Evolutionary conservation across 257 asterid genomes (phyloP), one percentile per base, ranked within the genome.

Genomic region (Plantago ovata): DNA sequence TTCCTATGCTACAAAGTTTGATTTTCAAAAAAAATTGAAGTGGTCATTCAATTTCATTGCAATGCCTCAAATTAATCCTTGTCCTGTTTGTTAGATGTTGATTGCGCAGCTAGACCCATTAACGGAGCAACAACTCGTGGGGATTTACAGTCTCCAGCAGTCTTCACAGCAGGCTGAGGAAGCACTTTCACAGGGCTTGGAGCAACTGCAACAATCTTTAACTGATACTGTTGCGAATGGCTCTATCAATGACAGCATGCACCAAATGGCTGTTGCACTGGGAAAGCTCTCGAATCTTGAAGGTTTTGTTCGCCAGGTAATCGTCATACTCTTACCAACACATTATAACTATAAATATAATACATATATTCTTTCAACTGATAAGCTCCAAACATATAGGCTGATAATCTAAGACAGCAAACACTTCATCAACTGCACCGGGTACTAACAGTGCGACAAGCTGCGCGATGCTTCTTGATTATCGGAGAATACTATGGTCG

Each of bases 161-260:
- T 82, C 97, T 0, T 77, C 95, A 0, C 95, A 85, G 70, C 97
- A 84, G 59, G 95, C 95, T 2, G 98, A 92, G 77, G 98, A 88
- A 67, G 98, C 95, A 3, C 89, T 92, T n/a, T 63, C 97, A 0
- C 95, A 85, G 58, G 98, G 95, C n/a, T 53, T 85, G 13, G 97
- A 92, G 16, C 98, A 92, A 52, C 63, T 92, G 9, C 94, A 88
- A 18, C 97, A 85, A 44, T 92, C 98, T 53, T 71, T 92, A 45
- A 67, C 84, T 4, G 90, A 79, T 12, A 86, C 86, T 15, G 64
- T 92, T 6, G 83, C 97, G 52, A 77, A 49, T 60, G 82, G 76
- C 36, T 66, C 90, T 18, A 41, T 80, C 55, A 79, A 67, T 58
- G 95, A 88, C 50, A 84, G 82, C 38, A 86, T 89, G 95, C 94